These are phyloP conservation scores for Chloranthus sessilifolius DNA, from an alignment of 164 flowering plant species.

Conservation along the genomic window DNA sequence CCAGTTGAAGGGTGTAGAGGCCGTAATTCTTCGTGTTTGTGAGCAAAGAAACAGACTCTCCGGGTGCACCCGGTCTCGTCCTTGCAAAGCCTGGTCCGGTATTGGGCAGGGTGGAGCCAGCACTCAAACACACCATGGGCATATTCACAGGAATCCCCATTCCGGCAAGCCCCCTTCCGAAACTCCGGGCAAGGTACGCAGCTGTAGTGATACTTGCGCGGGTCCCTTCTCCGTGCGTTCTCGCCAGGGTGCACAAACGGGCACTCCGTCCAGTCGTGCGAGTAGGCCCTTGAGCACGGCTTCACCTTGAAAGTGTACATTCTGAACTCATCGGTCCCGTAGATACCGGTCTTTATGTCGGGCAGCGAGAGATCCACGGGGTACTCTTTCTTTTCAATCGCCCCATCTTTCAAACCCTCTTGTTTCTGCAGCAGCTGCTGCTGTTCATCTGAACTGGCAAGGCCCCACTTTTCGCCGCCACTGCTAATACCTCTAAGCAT, in stretches of 20 bases:
- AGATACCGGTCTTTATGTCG: slow-evolving; percentile 75
- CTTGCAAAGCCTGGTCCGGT: slow-evolving; percentile 83
- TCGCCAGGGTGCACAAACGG: slow-evolving; percentile 96
- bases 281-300: slow-evolving; percentile 90
- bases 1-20: slow-evolving; percentile 90
- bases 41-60: slow-evolving; percentile 94
- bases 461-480: slow-evolving; percentile 8
- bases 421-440: slow-evolving; percentile 11
- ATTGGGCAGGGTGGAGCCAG: slow-evolving; percentile 97
- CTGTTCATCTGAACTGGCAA: slow-evolving; percentile 21
- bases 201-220: slow-evolving; percentile 70
- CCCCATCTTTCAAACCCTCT: slow-evolving; percentile 30
- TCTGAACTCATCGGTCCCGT: slow-evolving; percentile 84
- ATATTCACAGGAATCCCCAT: slow-evolving; percentile 81
- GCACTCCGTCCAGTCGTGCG: slow-evolving; percentile 99
- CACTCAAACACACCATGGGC: slow-evolving; percentile 96
- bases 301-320: slow-evolving; percentile 91
- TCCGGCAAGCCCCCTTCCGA: slow-evolving; percentile 70
- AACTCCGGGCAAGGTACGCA: slow-evolving; percentile 97
- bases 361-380: slow-evolving; percentile 67
- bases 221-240: slow-evolving; percentile 90
- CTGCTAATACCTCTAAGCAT: slow-evolving; percentile 36
- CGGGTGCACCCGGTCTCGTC: slow-evolving; percentile 78
- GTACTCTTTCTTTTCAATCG: slow-evolving; percentile 69
- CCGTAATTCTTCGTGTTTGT: slow-evolving; percentile 70